A percentile compares a stretch with the other conserved stretches of the same genome.
Conservation (phyloP, 305 asterid species). For the Solanum hybrid region DNA sequence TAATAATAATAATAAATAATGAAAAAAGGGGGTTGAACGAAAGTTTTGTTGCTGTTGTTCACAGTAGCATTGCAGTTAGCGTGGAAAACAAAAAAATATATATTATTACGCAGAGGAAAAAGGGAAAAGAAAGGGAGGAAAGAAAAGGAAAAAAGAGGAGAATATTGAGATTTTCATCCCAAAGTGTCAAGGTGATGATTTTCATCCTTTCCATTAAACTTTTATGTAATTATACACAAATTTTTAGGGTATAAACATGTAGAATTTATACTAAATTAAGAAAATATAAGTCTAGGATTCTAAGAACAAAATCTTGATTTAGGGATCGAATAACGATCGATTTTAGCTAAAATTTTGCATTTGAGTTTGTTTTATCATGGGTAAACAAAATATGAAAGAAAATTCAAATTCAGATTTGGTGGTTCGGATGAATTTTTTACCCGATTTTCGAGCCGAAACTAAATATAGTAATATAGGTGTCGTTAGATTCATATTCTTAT, state of each 20-base stretch:
- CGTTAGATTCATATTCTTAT: not conserved
- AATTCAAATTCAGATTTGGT: not conserved
- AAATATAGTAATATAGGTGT: too few relatives aligned
- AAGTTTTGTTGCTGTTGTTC: not conserved
- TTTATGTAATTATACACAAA: not conserved
- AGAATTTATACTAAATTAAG: not conserved
- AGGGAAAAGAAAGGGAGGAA: not conserved
- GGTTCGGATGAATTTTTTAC: not conserved
- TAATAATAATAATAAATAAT: too few relatives aligned
- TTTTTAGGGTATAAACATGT: not conserved
- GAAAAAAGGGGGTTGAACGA: not conserved
- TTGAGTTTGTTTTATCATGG: not conserved
- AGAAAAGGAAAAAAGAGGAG: not conserved
- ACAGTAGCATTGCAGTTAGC: not conserved
- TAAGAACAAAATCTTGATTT: not conserved
- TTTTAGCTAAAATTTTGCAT: not conserved
- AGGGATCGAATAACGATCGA: too few relatives aligned
- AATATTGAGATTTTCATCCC: not conserved
- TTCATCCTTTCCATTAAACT: not conserved
- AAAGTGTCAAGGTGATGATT: not conserved
- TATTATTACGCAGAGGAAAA: not conserved
- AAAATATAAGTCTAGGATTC: not conserved
- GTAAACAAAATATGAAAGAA: not conserved
- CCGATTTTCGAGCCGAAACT: not conserved
- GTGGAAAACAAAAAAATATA: not conserved